These are phyloP conservation scores for Guillardia theta DNA, from an alignment of 78 protist species.

Conservation along the genomic window DNA sequence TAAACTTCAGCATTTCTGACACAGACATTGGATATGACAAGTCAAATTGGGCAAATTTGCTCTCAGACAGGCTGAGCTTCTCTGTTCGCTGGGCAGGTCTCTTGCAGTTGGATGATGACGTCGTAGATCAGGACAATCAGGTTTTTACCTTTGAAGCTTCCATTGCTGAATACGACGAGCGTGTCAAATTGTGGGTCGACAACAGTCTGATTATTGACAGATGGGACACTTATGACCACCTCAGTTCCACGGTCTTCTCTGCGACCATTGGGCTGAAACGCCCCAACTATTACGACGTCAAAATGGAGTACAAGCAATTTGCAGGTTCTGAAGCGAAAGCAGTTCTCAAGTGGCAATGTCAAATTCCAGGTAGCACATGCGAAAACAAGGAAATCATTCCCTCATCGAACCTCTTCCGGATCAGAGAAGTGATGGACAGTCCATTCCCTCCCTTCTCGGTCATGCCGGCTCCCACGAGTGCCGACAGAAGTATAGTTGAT, in stretches of 20 bases:
- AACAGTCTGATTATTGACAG: conserved; percentile 12
- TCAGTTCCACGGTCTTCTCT: background rate
- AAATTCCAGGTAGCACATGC: background rate
- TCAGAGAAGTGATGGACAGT: background rate
- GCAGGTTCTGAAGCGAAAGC: background rate
- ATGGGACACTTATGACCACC: conserved; percentile 40
- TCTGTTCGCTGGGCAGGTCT: background rate
- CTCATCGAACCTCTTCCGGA: conserved; percentile 19
- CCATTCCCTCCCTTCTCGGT: conserved; percentile 37
- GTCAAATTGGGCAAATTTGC: background rate
- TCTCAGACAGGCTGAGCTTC: background rate
- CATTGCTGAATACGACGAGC: conserved; percentile 5
- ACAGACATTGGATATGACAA: background rate
- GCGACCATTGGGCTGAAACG: conserved; percentile 16
- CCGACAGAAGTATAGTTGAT: background rate
- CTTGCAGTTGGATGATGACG: background rate
- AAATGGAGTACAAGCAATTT: conserved; percentile 31
- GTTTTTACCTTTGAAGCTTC: conserved; percentile 1
- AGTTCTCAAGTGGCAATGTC: background rate
- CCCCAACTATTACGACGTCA: conserved; percentile 24
- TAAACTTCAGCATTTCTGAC: background rate
- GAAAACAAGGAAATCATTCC: background rate
- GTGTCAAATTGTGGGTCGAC: conserved; percentile 45
- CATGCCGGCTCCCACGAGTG: background rate
- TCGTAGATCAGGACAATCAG: background rate